Base-by-base conservation (phyloP, 139 green algal species). In the Parachlorella kessleri region DNA sequence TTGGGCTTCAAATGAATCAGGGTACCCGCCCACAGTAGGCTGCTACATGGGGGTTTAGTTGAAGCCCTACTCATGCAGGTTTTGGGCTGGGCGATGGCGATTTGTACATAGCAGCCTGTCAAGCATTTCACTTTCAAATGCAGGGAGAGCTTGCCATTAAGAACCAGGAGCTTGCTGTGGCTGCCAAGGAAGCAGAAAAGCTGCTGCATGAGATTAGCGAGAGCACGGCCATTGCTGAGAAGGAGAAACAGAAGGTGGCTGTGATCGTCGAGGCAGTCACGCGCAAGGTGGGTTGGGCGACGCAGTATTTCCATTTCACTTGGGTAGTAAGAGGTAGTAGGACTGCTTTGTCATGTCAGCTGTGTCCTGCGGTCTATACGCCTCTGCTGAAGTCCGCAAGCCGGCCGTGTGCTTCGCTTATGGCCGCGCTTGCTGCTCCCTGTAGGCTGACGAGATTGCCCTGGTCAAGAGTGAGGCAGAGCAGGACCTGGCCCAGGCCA, bases 191-290 rank as follows among this genome's bases (percentile, higher is more conserved):
- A 79, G 91, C 91, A 0, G 93, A 97, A 88, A 84, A 81, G 72
- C 90, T 99, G 85, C 90, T 99, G 8, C 92, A 94, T 85, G 84
- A 91, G 76, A 99, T 99, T 84, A 92, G 85, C 65, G 93, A 96
- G 76, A 91, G 72, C 74, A 99, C 95, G 4, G 88, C 93, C 26
- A 89, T 95, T 28, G 95, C 95, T 4, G 95, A 98, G 86, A 97
- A 97, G 86, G 87, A 93, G 83, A 89, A 90, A 82, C 35, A 70
- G n/a, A 92, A 91, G 80, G 85, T 98, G 41, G 84, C 86, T 1
- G 91, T 95, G 14, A 97, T 98, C 72, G 94, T 98, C 55, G 90
- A 96, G 36, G 71, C 35, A 0, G 92, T 95, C 42, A 90, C 78
- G 24, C 76, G 75, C 30, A 94, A 95, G 81, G 92, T 89, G 26